phyloP scores from a whole-genome alignment of 2,329 filamentous ascomycete species.

The Westerdykella sp. region DNA sequence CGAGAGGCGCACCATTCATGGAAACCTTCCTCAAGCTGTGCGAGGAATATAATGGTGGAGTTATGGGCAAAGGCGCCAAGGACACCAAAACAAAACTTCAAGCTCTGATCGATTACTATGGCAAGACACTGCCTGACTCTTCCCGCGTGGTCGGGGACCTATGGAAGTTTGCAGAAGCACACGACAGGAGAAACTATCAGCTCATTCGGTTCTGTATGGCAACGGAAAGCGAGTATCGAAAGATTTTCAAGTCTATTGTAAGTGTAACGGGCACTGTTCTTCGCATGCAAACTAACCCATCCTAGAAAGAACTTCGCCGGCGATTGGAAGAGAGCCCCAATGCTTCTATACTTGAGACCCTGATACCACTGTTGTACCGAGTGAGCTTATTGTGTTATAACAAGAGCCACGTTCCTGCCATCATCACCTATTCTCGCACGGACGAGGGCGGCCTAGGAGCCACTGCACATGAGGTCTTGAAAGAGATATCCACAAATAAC shows the following conservation, averaged over 20 bases:
- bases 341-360: slow-evolving; percentile 64
- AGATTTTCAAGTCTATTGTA: slow-evolving; percentile 73
- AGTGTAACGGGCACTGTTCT: slow-evolving; percentile 3
- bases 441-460: slow-evolving; percentile 65
- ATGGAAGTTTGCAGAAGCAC: slow-evolving; percentile 82
- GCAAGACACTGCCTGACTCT: slow-evolving; percentile 69
- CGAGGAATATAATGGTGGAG: slow-evolving; percentile 82
- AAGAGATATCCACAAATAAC: slow-evolving; percentile 83
- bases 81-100: slow-evolving; percentile 64
- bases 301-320: slow-evolving; percentile 71
- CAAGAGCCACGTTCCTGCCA: slow-evolving; percentile 82
- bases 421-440: slow-evolving; percentile 80
- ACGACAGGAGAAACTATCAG: slow-evolving; percentile 85
- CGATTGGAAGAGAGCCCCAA: slow-evolving; percentile 64
- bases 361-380: slow-evolving; percentile 77
- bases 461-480: slow-evolving; percentile 81
- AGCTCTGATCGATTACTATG: slow-evolving; percentile 65
- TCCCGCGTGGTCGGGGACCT: slow-evolving; percentile 68
- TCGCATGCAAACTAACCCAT: slow-evolving; percentile 8
- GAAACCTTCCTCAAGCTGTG: slow-evolving; percentile 75
- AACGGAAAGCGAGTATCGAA: slow-evolving; percentile 84
- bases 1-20: slow-evolving; percentile 65
- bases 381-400: slow-evolving; percentile 85
- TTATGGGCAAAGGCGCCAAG: slow-evolving; percentile 63
- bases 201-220: slow-evolving; percentile 80